A percentile compares a stretch with the other conserved stretches of the same genome.
Evolutionary conservation across 345 rosid genomes (phyloP).

Genomic region (Linum usitatissimum): DNA sequence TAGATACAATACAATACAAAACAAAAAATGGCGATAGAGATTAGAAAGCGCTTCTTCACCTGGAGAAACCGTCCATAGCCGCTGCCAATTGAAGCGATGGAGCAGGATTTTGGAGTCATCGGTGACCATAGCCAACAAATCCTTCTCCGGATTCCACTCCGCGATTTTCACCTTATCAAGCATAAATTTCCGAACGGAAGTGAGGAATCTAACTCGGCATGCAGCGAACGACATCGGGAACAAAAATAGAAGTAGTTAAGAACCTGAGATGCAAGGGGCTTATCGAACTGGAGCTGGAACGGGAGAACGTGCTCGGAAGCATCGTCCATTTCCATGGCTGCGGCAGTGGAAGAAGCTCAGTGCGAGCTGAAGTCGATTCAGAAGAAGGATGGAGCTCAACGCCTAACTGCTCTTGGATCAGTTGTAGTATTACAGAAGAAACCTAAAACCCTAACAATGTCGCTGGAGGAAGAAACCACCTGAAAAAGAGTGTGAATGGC

Average conservation of each 20-base stretch:
- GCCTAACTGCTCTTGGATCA: not conserved
- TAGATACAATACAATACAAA: not conserved
- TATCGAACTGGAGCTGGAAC: conserved; percentile 82
- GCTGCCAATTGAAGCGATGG: conserved; percentile 83
- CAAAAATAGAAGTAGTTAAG: not conserved
- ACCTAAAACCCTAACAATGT: not conserved
- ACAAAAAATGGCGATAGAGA: not conserved
- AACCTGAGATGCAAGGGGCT: conserved; percentile 75
- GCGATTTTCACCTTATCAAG: conserved; percentile 45
- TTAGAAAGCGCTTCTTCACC: conserved; percentile 29
- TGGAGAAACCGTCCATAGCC: conserved; percentile 72
- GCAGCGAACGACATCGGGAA: not conserved
- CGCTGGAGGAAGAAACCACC: not conserved
- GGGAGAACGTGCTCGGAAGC: conserved; percentile 34
- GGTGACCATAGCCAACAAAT: conserved; percentile 72
- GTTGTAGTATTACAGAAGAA: not conserved
- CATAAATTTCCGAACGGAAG: not conserved
- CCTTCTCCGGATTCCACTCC: conserved; percentile 85
- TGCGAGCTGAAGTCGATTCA: not conserved
- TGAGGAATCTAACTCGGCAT: not conserved
- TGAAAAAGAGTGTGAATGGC: not conserved
- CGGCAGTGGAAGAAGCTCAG: not conserved
- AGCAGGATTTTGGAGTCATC: conserved; percentile 66
- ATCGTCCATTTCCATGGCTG: conserved; percentile 60
- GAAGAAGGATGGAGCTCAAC: not conserved